phyloP scores from a whole-genome alignment of 2,329 filamentous ascomycete species.

The Didymellaceae sp. region DNA sequence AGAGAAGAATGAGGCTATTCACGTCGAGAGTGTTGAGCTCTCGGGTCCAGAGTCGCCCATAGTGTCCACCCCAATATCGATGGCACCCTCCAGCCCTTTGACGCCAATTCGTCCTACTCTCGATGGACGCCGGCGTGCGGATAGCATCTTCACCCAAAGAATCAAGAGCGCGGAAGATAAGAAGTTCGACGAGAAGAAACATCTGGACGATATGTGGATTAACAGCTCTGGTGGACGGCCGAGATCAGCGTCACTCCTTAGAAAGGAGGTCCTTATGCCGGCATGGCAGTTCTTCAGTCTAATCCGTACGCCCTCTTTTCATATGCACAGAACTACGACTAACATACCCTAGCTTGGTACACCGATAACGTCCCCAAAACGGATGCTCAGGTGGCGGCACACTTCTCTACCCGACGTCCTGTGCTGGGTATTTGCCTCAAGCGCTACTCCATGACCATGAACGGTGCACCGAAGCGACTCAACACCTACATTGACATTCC shows the following conservation, averaged over 20 bases:
- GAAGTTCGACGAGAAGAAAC: slow-evolving; percentile 58
- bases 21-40: slow-evolving; percentile 55
- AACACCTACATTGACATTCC: slow-evolving; percentile 92
- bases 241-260: slow-evolving; percentile 51
- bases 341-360: slow-evolving; percentile 74
- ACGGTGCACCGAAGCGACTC: slow-evolving; percentile 72
- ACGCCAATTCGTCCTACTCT: slow-evolving; percentile 35
- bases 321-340: slow-evolving; percentile 3
- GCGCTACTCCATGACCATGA: slow-evolving; percentile 77
- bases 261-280: slow-evolving; percentile 90
- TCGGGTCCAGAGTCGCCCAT: slow-evolving; percentile 42
- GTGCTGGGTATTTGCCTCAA: slow-evolving; percentile 94
- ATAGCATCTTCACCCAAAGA: slow-evolving; percentile 59
- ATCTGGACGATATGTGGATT: slow-evolving; percentile 48
- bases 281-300: slow-evolving; percentile 98
- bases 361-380: slow-evolving; percentile 68
- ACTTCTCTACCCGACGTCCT: slow-evolving; percentile 82
- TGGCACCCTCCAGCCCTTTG: slow-evolving; percentile 34
- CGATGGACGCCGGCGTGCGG: slow-evolving; percentile 50
- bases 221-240: slow-evolving; percentile 42
- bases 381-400: slow-evolving; percentile 83
- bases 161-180: slow-evolving; percentile 57
- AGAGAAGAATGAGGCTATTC: slow-evolving; percentile 48
- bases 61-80: slow-evolving; percentile 40
- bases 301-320: slow-evolving; percentile 68